phyloP scores from a whole-genome alignment of 805 yeast species.

The Priceomyces melissophilus region DNA sequence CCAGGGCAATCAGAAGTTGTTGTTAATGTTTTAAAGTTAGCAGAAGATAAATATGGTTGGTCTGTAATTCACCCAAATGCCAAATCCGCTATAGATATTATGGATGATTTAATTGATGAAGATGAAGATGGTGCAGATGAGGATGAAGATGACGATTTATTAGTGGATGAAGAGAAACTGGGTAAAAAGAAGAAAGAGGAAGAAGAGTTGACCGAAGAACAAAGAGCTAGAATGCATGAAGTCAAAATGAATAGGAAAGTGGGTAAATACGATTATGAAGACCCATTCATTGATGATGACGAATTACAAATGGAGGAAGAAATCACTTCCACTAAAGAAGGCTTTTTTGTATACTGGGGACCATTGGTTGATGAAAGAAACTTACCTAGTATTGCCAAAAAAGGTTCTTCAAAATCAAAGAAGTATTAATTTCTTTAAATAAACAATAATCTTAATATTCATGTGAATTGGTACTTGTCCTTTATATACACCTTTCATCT shows the following conservation, averaged over 20 bases:
- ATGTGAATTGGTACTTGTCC: background rate
- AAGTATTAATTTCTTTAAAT: slow-evolving; percentile 11
- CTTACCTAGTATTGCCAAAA: slow-evolving; percentile 16
- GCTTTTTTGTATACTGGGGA: slow-evolving; percentile 94
- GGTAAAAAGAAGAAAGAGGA: slow-evolving; percentile 16
- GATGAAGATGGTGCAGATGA: slow-evolving; percentile 27
- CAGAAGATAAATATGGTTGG: slow-evolving; percentile 86
- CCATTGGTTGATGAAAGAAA: slow-evolving; percentile 63
- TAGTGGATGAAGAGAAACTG: slow-evolving; percentile 11
- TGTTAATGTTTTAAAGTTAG: slow-evolving; percentile 66
- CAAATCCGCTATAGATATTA: slow-evolving; percentile 50
- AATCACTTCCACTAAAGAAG: slow-evolving; percentile 88
- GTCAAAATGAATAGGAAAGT: slow-evolving; percentile 63
- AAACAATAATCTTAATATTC: background rate
- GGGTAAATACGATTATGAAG: slow-evolving; percentile 88
- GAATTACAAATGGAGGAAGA: slow-evolving; percentile 93
- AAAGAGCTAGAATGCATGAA: slow-evolving; percentile 44
- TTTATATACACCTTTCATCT: background rate
- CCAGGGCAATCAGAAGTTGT: slow-evolving; percentile 63
- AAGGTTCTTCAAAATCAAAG: slow-evolving; percentile 24
- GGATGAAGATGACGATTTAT: slow-evolving; percentile 33
- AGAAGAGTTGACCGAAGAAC: slow-evolving; percentile 36
- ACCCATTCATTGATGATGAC: slow-evolving; percentile 94
- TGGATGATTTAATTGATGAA: slow-evolving; percentile 36
- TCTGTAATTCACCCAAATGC: slow-evolving; percentile 65